Conservation (phyloP, 2,329 filamentous ascomycete species). For the Immersiporthe knoxdaviesiana region DNA sequence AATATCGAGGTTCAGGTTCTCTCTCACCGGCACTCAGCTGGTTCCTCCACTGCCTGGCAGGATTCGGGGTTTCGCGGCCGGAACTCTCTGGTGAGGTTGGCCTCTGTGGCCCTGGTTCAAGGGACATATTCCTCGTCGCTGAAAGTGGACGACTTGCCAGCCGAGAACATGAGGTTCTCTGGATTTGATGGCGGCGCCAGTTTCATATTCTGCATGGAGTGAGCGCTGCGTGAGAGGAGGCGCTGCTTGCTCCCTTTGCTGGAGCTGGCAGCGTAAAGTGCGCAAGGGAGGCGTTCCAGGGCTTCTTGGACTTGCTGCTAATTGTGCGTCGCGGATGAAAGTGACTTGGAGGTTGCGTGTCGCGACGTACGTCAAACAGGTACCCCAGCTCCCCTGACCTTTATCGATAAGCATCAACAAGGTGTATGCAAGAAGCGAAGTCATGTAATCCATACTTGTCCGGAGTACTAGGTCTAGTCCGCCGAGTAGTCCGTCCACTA, state of each 20-base stretch:
- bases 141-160: constrained; percentile 19
- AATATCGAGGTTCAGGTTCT: constrained; percentile 13
- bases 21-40: constrained; percentile 75
- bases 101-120: constrained; percentile 62
- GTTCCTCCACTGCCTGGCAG: constrained; percentile 75
- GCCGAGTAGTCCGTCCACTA: not conserved
- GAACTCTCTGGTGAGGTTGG: constrained; percentile 80
- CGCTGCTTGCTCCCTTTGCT: constrained; percentile 13
- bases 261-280: constrained; percentile 10
- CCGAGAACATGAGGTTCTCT: constrained; percentile 31
- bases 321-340: constrained; percentile 14
- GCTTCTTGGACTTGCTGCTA: constrained; percentile 22
- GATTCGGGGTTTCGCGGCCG: constrained; percentile 74
- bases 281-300: constrained; percentile 4
- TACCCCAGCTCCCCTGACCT: not conserved
- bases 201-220: constrained; percentile 27
- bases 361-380: constrained; percentile 25
- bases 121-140: constrained; percentile 55
- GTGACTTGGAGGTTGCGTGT: constrained; percentile 25
- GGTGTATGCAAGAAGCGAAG: not conserved
- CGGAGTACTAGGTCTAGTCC: not conserved
- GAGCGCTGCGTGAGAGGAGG: constrained; percentile 8
- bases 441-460: not conserved
- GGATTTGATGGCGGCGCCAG: constrained; percentile 16
- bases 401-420: constrained; percentile 13